Evolutionary conservation across 2,329 filamentous ascomycete genomes (phyloP), one percentile per base, ranked within the genome.

Genomic region (Talaromyces sp.): DNA sequence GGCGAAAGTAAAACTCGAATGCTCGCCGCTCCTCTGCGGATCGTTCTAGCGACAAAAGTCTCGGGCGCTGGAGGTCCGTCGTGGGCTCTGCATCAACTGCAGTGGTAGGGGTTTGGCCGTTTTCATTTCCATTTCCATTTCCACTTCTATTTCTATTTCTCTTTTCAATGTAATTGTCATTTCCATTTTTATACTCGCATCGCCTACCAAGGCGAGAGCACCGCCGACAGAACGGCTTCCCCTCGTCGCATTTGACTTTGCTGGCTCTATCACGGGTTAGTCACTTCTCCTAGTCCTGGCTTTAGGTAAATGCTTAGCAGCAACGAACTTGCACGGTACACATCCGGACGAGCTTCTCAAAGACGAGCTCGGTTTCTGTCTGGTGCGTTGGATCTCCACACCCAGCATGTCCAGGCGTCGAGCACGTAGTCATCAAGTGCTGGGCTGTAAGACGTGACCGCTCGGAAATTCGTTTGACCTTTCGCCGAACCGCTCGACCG

Each of bases 191-290:
- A 56, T 68, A 67, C 35, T 66, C 59, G 49, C 67, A 69, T 26
- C 58, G 53, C 7, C 68, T 61, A 4, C 65, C 65, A 9, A 67
- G 65, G 31, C 50, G 64, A 6, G 54, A 60, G 32, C 66, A 68
- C 4, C 65, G 64, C 27, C 51, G 41, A 54, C 67, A 70, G 9
- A 10, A 29, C 6, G 68, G 68, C 29, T 63, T 68, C 60, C 67
- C 64, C 63, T 73, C 68, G 41, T 63, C 63, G 62, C 71, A 65
- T 62, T 70, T 64, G 35, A 73, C 63, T 58, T 59, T 62, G 29
- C 63, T 56, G 54, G 64, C 61, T 60, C 67, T 55, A 8, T 10
- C 32, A 17, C 35, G 13, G 4, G 19, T 55, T n/a, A 26, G 31
- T 24, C 19, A n/a, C 19, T 21, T 46, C 3, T 21, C 11, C 43